Evolutionary conservation across 495 filamentous ascomycete species (phyloP), one percentile per base, ranked within the genome.

Genomic region (Aspergillus heteromorphus): DNA sequence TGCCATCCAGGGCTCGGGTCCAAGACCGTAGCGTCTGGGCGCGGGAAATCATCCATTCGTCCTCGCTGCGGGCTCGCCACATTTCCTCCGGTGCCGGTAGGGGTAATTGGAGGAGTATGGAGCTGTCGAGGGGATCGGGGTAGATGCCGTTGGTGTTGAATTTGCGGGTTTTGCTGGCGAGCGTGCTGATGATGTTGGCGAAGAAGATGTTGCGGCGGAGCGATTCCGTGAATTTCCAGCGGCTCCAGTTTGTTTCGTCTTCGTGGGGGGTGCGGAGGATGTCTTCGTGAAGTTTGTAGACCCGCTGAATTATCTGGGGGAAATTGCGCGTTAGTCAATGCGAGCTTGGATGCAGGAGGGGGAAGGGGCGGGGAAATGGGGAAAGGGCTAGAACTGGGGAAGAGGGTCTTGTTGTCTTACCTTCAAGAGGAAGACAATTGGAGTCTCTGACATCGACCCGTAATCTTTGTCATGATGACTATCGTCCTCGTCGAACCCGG

Each of bases 211-310:
- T 62, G 5, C 59, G 59, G 14, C 59, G 55, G 14, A 62, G 45
- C n/a, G 59, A 58, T 21, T 62, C 59, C n/a, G 23, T 45, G 45
- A 58, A 62, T 16, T 58, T 62, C 59, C 59, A 62, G 11, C 53
- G 52, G 2, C 45, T 38, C 59, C 59, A 62, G 21, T 58, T 49
- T 0, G 23, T 45, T 51, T 62, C 59, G 20, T 53, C 40, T 9
- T 41, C 31, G 49, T 62, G 59, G n/a, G 45, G 23, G 29, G 41
- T 47, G 10, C 21, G 27, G 4, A 62, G 30, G 4, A 40, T 25
- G 23, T 23, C 10, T 11, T 30, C 42, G 41, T 58, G 45, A 11
- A 54, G 27, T 13, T 51, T 43, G 34, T 49, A 56, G 6, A 62
- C 30, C 5, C 34, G 55, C 21, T 56, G 55, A 21, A 45, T 47